Evolutionary conservation across 768 basidiomycete species (phyloP).

Genomic region (Leccinum obscurum): DNA sequence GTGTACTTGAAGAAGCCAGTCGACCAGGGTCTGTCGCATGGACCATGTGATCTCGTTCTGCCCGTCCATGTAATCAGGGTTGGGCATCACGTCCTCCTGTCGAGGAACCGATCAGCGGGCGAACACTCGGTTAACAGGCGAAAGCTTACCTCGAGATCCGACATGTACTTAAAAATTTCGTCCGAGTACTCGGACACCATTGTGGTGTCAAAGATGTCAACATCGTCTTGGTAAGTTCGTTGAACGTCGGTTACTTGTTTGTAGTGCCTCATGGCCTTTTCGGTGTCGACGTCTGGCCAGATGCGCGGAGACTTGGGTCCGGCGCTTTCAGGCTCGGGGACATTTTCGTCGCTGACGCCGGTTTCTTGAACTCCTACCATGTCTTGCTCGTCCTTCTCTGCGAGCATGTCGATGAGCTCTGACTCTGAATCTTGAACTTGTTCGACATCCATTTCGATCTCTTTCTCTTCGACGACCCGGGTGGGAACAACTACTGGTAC

Average conservation of each 20-base stretch:
- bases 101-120: conserved; percentile 23
- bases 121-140: neutral
- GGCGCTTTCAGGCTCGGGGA: conserved; percentile 36
- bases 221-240: conserved; percentile 62
- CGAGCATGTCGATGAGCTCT: conserved; percentile 39
- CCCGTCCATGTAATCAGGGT: conserved; percentile 88
- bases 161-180: conserved; percentile 97
- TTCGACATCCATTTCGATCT: conserved; percentile 66
- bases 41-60: conserved; percentile 92
- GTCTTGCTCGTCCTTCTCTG: conserved; percentile 60
- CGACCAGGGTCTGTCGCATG: conserved; percentile 95
- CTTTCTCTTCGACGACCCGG: conserved; percentile 45
- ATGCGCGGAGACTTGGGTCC: conserved; percentile 47
- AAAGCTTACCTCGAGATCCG: conserved; percentile 76
- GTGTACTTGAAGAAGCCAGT: conserved; percentile 98
- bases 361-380: conserved; percentile 53
- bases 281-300: conserved; percentile 77
- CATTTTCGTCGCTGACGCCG: conserved; percentile 49
- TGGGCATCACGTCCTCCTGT: conserved; percentile 87
- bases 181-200: conserved; percentile 99
- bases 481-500: conserved; percentile 44
- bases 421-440: conserved; percentile 38
- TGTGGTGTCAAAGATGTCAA: conserved; percentile 71
- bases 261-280: conserved; percentile 55
- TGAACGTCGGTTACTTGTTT: conserved; percentile 68